Evolutionary conservation across 768 basidiomycete species (phyloP), one percentile per base, ranked within the genome.

Genomic region (Phaffia australis): DNA sequence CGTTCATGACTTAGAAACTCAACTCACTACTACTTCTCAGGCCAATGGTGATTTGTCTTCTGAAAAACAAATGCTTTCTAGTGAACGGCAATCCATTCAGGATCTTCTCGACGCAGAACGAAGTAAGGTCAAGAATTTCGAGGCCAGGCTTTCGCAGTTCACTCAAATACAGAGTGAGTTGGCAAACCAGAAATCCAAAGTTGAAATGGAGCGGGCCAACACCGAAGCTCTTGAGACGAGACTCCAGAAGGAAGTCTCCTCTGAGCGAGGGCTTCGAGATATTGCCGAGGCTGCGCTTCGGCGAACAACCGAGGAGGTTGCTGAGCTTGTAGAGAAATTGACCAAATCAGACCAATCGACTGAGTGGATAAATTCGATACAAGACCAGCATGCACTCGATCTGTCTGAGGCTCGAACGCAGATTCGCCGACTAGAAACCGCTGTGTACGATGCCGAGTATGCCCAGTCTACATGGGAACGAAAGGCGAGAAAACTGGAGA

Each of bases 341-440:
- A 47, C 29, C 42, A 61, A 85, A 30, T 78, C 89, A 47, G 84
- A 87, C 76, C 82, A 83, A 71, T 42, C 35, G 35, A 42, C 35
- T 11, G 89, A 90, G 77, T 81, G 89, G 78, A 75, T 88, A 23
- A 81, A 82, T 65, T 82, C 85, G 29, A 76, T 87, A 46, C 80
- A 80, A 71, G 50, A 60, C 16, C 86, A 88, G 70, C 87, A 89
- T 71, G 80, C 82, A 16, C 81, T 93, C 65, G 89, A 90, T 66
- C 80, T 92, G 8, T 91, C 89, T 47, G 79, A 83, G 15, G 84
- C 89, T 3, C 87, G 87, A 47, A 87, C 87, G 0, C 84, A 84
- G 73, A 85, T 92, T 59, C 83, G 90, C 15, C 81, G 82, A 3
- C 79, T 91, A 71, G 88, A 93, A 76, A 83, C 83, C 14, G 75